phyloP scores from a whole-genome alignment of 2,329 filamentous ascomycete genomes.

The Botryotinia globosa region DNA sequence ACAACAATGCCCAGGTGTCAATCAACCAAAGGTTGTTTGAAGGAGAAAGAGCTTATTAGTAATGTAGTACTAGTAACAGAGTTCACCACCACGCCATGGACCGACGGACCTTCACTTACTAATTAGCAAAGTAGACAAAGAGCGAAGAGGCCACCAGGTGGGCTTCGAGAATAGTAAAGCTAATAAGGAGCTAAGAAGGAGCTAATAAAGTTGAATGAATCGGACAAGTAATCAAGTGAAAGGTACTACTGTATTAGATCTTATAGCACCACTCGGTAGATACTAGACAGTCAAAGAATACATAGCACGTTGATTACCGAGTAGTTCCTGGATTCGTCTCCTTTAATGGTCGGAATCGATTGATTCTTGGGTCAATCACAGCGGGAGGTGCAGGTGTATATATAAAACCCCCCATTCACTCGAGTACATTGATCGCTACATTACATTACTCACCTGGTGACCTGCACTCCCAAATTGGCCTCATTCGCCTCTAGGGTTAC shows the following conservation, averaged over 20 bases:
- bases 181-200: too few relatives aligned
- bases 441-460: too few relatives aligned
- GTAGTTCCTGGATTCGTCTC: neutral
- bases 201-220: neutral
- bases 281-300: too few relatives aligned
- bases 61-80: neutral
- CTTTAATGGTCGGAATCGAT: neutral
- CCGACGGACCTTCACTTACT: neutral
- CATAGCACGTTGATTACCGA: too few relatives aligned
- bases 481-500: too few relatives aligned
- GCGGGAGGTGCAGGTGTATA: neutral
- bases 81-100: neutral
- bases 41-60: neutral
- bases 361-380: neutral
- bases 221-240: neutral
- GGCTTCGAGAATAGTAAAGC: neutral
- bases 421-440: neutral
- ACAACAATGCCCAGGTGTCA: neutral
- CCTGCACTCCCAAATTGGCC: neutral
- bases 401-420: neutral
- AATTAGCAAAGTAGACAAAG: neutral
- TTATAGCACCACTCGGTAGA: neutral
- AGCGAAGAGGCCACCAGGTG: neutral
- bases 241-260: neutral
- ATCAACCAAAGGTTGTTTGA: neutral